A percentile compares a stretch with the other conserved stretches of the same genome.
Evolutionary conservation across 345 rosid genomes (phyloP).

Genomic region (Rhizophora mangle): DNA sequence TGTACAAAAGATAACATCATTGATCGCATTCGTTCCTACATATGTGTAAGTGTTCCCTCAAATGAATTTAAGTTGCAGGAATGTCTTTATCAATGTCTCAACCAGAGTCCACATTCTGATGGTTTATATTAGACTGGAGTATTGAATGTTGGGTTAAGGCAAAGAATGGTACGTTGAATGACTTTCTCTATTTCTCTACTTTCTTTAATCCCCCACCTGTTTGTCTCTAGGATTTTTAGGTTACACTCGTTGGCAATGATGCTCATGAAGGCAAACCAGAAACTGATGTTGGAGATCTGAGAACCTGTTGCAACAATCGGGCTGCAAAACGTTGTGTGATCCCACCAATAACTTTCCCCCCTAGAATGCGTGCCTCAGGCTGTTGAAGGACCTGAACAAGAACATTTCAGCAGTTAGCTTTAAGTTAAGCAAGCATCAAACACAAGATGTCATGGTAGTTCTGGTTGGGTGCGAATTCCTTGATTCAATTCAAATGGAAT

Average conservation of each 20-base stretch:
- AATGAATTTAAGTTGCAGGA: not conserved
- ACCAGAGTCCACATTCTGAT: too few relatives aligned
- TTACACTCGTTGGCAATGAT: conserved; percentile 2
- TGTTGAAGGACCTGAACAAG: conserved; percentile 73
- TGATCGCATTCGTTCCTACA: too few relatives aligned
- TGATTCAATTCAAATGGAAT: not conserved
- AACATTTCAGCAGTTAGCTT: conserved; percentile 13
- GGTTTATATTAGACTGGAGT: not conserved
- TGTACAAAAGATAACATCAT: too few relatives aligned
- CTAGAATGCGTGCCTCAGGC: conserved; percentile 76
- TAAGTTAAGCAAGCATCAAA: not conserved
- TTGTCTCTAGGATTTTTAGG: not conserved
- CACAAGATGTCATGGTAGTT: not conserved
- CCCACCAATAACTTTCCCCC: conserved; percentile 74
- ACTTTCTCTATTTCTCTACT: not conserved
- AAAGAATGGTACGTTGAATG: not conserved
- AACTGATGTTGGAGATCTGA: conserved; percentile 43
- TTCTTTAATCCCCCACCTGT: too few relatives aligned
- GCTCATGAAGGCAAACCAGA: conserved; percentile 40
- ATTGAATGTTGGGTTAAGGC: not conserved
- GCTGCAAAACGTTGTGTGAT: conserved; percentile 88
- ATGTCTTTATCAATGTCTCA: not conserved
- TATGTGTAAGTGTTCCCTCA: not conserved
- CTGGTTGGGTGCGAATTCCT: not conserved
- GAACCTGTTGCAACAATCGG: conserved; percentile 81